Conservation (phyloP, 805 yeast genomes). For the Saturnispora serradocipensis region DNA sequence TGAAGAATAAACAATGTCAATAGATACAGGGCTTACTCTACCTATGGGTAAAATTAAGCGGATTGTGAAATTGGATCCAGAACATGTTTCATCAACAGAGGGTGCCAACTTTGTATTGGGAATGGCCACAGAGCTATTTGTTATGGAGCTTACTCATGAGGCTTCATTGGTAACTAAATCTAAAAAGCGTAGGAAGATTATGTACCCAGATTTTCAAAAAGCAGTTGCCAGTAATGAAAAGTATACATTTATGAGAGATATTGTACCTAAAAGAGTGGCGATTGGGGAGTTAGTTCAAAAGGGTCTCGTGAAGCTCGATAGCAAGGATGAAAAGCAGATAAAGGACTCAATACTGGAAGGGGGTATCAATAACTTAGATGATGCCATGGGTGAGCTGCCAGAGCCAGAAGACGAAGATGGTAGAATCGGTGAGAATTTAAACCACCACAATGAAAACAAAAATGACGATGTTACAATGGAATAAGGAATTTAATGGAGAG, state of each 20-base stretch:
- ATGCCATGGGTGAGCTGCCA: slow-evolving; percentile 1
- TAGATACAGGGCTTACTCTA: slow-evolving; percentile 24
- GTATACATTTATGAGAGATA: slow-evolving; percentile 51
- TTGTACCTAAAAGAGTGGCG: slow-evolving; percentile 56
- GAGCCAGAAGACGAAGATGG: background rate
- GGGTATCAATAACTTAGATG: background rate
- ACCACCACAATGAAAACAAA: background rate
- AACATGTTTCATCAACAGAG: slow-evolving; percentile 55
- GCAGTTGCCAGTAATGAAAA: slow-evolving; percentile 54
- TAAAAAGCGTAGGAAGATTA: slow-evolving; percentile 59
- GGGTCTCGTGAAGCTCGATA: slow-evolving; percentile 28
- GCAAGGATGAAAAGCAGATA: slow-evolving; percentile 9
- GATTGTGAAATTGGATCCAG: slow-evolving; percentile 70
- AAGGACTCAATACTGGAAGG: background rate
- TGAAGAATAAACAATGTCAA: background rate
- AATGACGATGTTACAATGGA: background rate
- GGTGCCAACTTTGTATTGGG: slow-evolving; percentile 68
- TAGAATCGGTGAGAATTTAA: slow-evolving; percentile 2
- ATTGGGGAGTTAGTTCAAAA: slow-evolving; percentile 39
- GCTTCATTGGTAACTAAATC: slow-evolving; percentile 57
- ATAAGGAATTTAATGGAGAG: background rate
- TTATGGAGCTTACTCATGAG: slow-evolving; percentile 61
- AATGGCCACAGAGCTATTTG: slow-evolving; percentile 68
- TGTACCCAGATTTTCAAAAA: slow-evolving; percentile 58
- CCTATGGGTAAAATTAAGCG: slow-evolving; percentile 65